These are phyloP conservation scores for Colletotrichum sp. DNA, from an alignment of 2,329 filamentous ascomycete species.

Conservation along the genomic window DNA sequence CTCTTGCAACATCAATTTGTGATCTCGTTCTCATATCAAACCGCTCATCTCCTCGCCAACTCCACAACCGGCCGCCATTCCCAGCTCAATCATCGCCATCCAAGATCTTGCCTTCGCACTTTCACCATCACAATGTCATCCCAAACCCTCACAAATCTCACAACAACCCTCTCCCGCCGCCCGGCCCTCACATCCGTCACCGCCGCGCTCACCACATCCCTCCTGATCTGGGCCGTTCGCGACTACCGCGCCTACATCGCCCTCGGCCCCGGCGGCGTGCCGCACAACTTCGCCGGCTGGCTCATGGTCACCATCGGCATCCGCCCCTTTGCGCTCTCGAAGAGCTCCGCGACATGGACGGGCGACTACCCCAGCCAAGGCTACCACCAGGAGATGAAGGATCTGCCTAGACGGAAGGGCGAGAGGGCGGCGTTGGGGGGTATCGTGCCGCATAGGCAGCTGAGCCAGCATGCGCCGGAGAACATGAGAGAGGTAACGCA, in stretches of 20 bases:
- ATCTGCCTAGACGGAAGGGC: not conserved
- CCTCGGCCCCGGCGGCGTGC: conserved; percentile 48
- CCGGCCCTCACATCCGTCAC: not conserved
- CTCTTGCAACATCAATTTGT: not conserved
- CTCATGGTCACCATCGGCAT: conserved; percentile 25
- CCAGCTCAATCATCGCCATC: rapidly evolving
- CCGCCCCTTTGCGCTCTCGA: conserved; percentile 10
- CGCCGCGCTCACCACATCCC: not conserved
- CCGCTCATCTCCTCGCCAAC: not conserved
- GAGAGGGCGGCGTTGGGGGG: conserved; percentile 1
- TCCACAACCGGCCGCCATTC: no score
- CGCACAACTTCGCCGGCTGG: conserved; percentile 47
- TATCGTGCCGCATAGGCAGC: conserved; percentile 14
- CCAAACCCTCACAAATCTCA: not conserved
- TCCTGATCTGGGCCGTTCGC: not conserved
- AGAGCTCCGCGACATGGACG: not conserved
- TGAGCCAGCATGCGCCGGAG: conserved; percentile 16
- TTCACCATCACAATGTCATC: not conserved
- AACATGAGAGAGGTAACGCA: not conserved
- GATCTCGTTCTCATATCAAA: rapidly evolving
- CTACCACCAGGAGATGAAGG: not conserved
- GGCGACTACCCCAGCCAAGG: conserved; percentile 9
- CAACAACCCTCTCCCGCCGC: not conserved
- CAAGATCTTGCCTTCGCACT: not conserved
- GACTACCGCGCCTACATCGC: conserved; percentile 44